Evolutionary conservation across 805 yeast genomes (phyloP).

Genomic region (Teunomyces lycoperdinae): DNA sequence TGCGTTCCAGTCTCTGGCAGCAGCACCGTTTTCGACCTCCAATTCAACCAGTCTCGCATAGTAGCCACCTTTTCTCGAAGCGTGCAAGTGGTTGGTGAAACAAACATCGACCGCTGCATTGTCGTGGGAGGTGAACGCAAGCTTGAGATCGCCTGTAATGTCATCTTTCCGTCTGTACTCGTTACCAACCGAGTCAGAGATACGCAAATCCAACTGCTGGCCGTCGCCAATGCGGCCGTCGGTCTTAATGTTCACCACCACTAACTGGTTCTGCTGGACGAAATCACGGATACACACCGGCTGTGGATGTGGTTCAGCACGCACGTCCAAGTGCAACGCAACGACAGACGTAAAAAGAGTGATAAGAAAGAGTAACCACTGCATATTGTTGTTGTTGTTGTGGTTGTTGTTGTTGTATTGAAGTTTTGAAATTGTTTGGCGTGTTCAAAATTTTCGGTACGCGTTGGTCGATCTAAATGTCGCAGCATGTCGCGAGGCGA

Average conservation of each 20-base stretch:
- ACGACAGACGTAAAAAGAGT: slow-evolving; percentile 20
- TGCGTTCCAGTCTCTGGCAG: slow-evolving; percentile 97
- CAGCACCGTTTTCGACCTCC: slow-evolving; percentile 92
- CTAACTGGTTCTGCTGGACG: slow-evolving; percentile 78
- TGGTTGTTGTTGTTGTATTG: not conserved
- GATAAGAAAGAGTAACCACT: slow-evolving; percentile 12
- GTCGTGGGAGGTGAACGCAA: slow-evolving; percentile 82
- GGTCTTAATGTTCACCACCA: slow-evolving; percentile 76
- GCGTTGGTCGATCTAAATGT: slow-evolving; percentile 6
- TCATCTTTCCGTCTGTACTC: slow-evolving; percentile 75
- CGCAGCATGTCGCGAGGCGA: not conserved
- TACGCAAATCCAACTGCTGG: slow-evolving; percentile 65
- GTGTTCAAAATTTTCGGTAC: slow-evolving; percentile 14
- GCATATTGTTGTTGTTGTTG: slow-evolving; percentile 7
- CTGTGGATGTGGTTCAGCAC: slow-evolving; percentile 43
- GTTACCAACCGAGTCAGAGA: slow-evolving; percentile 79
- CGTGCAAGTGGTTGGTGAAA: slow-evolving; percentile 57
- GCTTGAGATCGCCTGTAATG: slow-evolving; percentile 65
- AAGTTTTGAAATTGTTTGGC: slow-evolving; percentile 1
- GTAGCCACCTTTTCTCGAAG: slow-evolving; percentile 21
- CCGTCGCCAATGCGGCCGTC: slow-evolving; percentile 84
- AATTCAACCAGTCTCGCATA: slow-evolving; percentile 73
- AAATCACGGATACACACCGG: slow-evolving; percentile 93
- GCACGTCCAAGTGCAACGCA: slow-evolving; percentile 53
- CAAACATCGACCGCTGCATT: slow-evolving; percentile 89